These are phyloP conservation scores for Ceratocystis alfenasii DNA, from an alignment of 2,329 filamentous ascomycete species.

Conservation along the genomic window DNA sequence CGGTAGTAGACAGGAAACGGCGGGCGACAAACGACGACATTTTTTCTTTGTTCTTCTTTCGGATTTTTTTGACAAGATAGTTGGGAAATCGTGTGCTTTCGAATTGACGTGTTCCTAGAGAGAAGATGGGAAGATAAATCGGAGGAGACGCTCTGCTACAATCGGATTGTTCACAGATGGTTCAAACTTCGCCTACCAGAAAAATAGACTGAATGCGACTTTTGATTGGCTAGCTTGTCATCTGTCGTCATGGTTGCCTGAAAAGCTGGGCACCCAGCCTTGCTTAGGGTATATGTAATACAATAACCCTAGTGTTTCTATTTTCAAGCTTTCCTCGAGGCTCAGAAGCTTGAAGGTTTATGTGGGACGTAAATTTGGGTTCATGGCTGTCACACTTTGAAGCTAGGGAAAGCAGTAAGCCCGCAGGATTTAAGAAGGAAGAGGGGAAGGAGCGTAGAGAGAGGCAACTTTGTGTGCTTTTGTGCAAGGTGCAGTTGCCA, in stretches of 20 bases:
- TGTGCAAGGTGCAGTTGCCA: constrained; percentile 2
- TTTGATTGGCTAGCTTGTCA: constrained; percentile 16
- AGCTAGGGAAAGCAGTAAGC: neutral
- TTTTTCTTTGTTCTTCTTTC: constrained; percentile 16
- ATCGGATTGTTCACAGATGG: neutral
- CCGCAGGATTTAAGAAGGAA: neutral
- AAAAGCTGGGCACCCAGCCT: constrained; percentile 15
- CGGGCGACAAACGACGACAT: constrained; percentile 47
- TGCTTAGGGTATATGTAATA: neutral
- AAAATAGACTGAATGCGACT: constrained; percentile 11
- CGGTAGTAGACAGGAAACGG: constrained; percentile 43
- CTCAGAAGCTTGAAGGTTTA: no score
- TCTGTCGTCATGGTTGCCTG: constrained; percentile 13
- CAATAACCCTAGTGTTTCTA: neutral
- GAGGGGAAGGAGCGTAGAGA: neutral
- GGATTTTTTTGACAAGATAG: constrained; percentile 21
- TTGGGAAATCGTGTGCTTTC: no score
- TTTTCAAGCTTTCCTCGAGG: no score
- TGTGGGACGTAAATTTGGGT: neutral
- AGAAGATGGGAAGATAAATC: neutral
- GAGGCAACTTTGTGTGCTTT: neutral
- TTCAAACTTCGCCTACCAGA: constrained; percentile 2
- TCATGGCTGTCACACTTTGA: neutral
- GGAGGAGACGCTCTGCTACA: neutral
- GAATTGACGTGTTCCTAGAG: neutral